These are phyloP conservation scores for Bretschneidera sinensis DNA, from an alignment of 345 rosid genomes.

Conservation along the genomic window DNA sequence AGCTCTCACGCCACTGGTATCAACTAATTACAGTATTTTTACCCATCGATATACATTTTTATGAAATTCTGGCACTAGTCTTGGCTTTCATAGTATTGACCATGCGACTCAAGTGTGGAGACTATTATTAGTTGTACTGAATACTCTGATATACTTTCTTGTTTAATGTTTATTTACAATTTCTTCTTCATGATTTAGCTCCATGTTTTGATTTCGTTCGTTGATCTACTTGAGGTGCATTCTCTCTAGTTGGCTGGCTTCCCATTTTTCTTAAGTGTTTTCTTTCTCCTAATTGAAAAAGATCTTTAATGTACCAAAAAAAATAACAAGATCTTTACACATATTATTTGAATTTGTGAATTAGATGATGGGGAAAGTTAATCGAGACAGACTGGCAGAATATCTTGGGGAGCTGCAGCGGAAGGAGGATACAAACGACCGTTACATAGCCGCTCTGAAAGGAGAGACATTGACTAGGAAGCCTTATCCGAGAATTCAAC, in stretches of 20 bases:
- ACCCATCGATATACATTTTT: no score
- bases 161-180: no score
- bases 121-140: no score
- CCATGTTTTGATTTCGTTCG: no score
- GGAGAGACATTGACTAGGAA: slow-evolving; percentile 91
- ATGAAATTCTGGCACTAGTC: not conserved
- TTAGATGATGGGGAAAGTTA: slow-evolving; percentile 93
- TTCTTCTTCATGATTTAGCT: no score
- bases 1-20: not conserved
- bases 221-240: no score
- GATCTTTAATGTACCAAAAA: no score
- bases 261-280: not conserved
- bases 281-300: not conserved
- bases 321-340: not conserved
- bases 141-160: no score
- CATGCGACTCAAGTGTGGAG: not conserved
- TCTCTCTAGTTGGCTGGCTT: not conserved
- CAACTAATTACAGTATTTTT: not conserved
- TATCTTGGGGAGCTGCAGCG: slow-evolving; percentile 86
- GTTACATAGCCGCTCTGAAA: slow-evolving; percentile 80
- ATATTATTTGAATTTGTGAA: slow-evolving; percentile 12
- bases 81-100: not conserved
- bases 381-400: slow-evolving; percentile 82
- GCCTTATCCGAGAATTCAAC: slow-evolving; percentile 76
- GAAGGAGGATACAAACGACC: slow-evolving; percentile 86